A percentile compares a stretch with the other conserved stretches of the same genome.
These are phyloP conservation scores for Fusarium sp. DNA, from an alignment of 2,329 filamentous ascomycete species.

Conservation along the genomic window DNA sequence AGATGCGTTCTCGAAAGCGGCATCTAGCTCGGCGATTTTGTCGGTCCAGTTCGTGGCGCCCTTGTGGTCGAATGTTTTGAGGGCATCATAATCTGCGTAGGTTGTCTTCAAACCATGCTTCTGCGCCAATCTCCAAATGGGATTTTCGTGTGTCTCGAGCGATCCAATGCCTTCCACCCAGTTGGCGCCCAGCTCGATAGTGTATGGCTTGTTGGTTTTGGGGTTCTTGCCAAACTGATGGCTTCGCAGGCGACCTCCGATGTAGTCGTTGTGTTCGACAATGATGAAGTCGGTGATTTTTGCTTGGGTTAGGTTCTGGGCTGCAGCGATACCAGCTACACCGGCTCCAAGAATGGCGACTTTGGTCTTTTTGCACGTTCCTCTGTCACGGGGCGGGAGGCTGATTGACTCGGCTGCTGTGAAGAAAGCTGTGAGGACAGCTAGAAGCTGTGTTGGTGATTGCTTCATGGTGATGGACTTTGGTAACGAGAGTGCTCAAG, in stretches of 20 bases:
- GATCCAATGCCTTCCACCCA: slow-evolving; percentile 59
- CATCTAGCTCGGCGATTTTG: slow-evolving; percentile 62
- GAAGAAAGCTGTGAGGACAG: not conserved
- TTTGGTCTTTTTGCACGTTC: slow-evolving; percentile 45
- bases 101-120: no score
- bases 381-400: not conserved
- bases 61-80: slow-evolving; percentile 67
- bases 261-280: slow-evolving; percentile 69
- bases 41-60: slow-evolving; percentile 63
- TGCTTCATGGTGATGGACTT: not conserved
- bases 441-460: not conserved
- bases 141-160: slow-evolving; percentile 60
- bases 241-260: slow-evolving; percentile 72
- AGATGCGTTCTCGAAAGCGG: slow-evolving; percentile 57
- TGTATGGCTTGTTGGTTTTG: slow-evolving; percentile 65
- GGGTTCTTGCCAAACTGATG: slow-evolving; percentile 63
- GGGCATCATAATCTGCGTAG: slow-evolving; percentile 66
- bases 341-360: slow-evolving; percentile 63
- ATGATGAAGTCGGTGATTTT: slow-evolving; percentile 73
- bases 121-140: slow-evolving; percentile 71
- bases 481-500: not conserved
- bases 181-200: slow-evolving; percentile 74
- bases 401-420: not conserved
- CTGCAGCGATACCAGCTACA: slow-evolving; percentile 71
- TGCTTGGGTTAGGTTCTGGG: slow-evolving; percentile 70